A percentile compares a stretch with the other conserved stretches of the same genome.
These are phyloP conservation scores for Colletotrichum sp. DNA, from an alignment of 2,329 filamentous ascomycete species.

Conservation along the genomic window DNA sequence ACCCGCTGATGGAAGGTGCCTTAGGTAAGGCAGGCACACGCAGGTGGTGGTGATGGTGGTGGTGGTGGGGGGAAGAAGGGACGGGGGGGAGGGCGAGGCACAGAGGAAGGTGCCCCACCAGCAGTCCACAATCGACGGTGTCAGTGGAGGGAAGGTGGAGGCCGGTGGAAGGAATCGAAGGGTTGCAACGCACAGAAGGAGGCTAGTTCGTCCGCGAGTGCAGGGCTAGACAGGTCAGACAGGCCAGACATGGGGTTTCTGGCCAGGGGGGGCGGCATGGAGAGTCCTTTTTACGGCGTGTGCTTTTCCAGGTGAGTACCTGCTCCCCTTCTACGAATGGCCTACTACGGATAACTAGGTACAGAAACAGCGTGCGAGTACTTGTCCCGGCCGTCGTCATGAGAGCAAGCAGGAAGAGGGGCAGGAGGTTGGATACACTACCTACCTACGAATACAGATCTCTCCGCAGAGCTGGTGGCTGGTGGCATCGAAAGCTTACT, in stretches of 20 bases:
- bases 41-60: background rate
- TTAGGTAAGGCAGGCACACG: background rate
- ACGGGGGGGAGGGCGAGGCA: background rate
- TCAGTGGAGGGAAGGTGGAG: conserved; percentile 17
- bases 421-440: background rate
- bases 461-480: background rate
- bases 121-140: conserved; percentile 11
- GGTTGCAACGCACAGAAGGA: conserved; percentile 21
- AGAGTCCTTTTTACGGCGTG: background rate
- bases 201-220: conserved; percentile 17
- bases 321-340: background rate
- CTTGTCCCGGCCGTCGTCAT: background rate
- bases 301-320: background rate
- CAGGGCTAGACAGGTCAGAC: conserved; percentile 18
- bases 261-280: conserved; percentile 8
- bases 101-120: conserved; percentile 3
- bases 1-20: background rate
- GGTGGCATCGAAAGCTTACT: background rate
- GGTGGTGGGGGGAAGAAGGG: background rate
- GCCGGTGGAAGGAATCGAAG: conserved; percentile 20
- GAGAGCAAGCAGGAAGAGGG: background rate
- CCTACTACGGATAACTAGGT: background rate
- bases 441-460: background rate
- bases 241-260: conserved; percentile 16
- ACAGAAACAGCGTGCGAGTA: background rate